Conservation (phyloP, 2,329 filamentous ascomycete species). For the Dothiorella sarmentorum region DNA sequence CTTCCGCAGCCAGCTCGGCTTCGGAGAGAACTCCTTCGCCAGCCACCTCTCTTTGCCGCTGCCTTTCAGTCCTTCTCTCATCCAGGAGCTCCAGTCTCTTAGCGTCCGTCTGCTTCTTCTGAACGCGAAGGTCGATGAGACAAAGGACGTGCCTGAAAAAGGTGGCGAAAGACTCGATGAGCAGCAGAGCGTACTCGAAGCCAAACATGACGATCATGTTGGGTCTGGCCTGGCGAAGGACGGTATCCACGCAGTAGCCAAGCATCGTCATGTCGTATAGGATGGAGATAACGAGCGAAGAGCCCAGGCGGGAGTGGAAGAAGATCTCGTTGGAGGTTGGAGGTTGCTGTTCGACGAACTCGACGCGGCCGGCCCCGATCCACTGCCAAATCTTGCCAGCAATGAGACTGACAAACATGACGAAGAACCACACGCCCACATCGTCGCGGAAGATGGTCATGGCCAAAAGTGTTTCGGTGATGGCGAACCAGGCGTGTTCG, state of each 20-base stretch:
- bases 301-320: conserved; percentile 78
- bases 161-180: conserved; percentile 76
- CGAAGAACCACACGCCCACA: conserved; percentile 87
- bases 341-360: conserved; percentile 91
- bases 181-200: conserved; percentile 90
- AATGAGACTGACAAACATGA: conserved; percentile 92
- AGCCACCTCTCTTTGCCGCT: conserved; percentile 42
- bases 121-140: conserved; percentile 71
- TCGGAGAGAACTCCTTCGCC: conserved; percentile 35
- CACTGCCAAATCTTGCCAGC: conserved; percentile 98
- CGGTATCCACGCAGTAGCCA: conserved; percentile 74
- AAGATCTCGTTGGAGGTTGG: conserved; percentile 74
- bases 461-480: conserved; percentile 92
- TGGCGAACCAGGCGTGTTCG: conserved; percentile 96
- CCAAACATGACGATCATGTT: conserved; percentile 99
- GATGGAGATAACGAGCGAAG: conserved; percentile 75
- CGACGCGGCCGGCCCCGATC: conserved; percentile 93
- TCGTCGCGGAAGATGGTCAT: conserved; percentile 99
- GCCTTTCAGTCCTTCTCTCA: conserved; percentile 39
- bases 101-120: conserved; percentile 67
- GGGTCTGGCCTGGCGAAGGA: conserved; percentile 82
- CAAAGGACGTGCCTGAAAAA: conserved; percentile 74
- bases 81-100: conserved; percentile 59
- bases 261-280: conserved; percentile 78
- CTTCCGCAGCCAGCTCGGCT: conserved; percentile 45